Percentiles rank a stretch among this genome's conserved stretches.
Conservation (phyloP, 768 basidiomycete species). For the Podaxis carcinomalis region DNA sequence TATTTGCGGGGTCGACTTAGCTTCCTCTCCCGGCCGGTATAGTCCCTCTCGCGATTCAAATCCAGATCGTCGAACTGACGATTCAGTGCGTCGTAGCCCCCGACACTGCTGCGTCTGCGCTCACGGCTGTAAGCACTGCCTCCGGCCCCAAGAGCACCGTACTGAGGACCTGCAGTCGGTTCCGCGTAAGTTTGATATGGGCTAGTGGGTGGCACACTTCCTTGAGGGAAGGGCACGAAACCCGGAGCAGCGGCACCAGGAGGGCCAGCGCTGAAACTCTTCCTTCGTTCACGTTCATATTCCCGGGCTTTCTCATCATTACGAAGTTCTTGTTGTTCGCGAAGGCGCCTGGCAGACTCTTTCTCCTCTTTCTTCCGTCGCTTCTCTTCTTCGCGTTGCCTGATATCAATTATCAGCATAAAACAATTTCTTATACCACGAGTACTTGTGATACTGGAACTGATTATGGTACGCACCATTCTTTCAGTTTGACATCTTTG, state of each 20-base stretch:
- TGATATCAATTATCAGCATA: slow-evolving; percentile 15
- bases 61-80: slow-evolving; percentile 41
- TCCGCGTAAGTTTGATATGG: slow-evolving; percentile 19
- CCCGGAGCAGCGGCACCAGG: slow-evolving; percentile 18
- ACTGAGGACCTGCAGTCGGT: slow-evolving; percentile 14
- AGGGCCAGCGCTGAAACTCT: slow-evolving; percentile 46
- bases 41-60: slow-evolving; percentile 30
- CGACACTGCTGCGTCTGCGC: slow-evolving; percentile 29
- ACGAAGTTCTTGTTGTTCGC: slow-evolving; percentile 44
- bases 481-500: slow-evolving; percentile 29
- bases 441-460: not conserved
- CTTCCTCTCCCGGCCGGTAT: slow-evolving; percentile 30
- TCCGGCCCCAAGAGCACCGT: slow-evolving; percentile 16
- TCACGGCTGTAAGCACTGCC: slow-evolving; percentile 21
- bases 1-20: slow-evolving; percentile 41
- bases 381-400: slow-evolving; percentile 46
- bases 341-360: slow-evolving; percentile 39
- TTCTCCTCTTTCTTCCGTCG: slow-evolving; percentile 42
- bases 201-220: slow-evolving; percentile 20
- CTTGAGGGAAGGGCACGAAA: slow-evolving; percentile 26
- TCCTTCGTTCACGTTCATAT: slow-evolving; percentile 52
- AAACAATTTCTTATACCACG: not conserved
- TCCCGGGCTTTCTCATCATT: slow-evolving; percentile 55
- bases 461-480: not conserved
- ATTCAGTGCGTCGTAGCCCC: slow-evolving; percentile 29